phyloP scores from a whole-genome alignment of 176 grass and related monocot species.

The Triticum turgidum region DNA sequence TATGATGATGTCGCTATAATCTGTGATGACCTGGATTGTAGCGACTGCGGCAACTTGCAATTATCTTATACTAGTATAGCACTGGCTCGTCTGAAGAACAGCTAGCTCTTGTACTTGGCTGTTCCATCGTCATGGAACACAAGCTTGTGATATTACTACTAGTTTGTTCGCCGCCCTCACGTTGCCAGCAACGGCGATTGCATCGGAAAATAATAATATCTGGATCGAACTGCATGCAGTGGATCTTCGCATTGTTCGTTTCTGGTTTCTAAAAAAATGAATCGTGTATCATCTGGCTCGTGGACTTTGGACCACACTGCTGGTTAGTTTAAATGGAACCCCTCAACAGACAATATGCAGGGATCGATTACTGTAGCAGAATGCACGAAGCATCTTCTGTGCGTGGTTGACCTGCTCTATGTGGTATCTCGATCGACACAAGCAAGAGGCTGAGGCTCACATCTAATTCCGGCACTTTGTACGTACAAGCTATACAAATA shows the following conservation, averaged over 20 bases:
- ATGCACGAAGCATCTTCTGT: neutral
- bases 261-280: neutral
- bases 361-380: neutral
- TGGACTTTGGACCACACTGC: neutral
- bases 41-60: constrained; percentile 17
- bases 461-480: neutral
- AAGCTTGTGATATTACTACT: neutral
- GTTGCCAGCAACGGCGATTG: neutral
- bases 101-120: neutral
- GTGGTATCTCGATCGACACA: neutral
- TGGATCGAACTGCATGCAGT: constrained; percentile 3
- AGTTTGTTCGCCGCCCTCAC: neutral
- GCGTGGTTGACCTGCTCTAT: neutral
- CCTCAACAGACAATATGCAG: neutral
- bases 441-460: neutral
- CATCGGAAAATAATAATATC: neutral
- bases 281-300: neutral
- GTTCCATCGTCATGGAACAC: constrained; percentile 21
- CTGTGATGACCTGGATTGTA: neutral
- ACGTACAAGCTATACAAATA: neutral
- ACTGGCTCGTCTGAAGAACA: constrained; percentile 3
- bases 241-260: neutral
- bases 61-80: neutral
- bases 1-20: neutral
- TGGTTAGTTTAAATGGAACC: neutral